Base-by-base conservation (phyloP, 371 early-diverging fungal genomes). In the Gilbertella persicaria region DNA sequence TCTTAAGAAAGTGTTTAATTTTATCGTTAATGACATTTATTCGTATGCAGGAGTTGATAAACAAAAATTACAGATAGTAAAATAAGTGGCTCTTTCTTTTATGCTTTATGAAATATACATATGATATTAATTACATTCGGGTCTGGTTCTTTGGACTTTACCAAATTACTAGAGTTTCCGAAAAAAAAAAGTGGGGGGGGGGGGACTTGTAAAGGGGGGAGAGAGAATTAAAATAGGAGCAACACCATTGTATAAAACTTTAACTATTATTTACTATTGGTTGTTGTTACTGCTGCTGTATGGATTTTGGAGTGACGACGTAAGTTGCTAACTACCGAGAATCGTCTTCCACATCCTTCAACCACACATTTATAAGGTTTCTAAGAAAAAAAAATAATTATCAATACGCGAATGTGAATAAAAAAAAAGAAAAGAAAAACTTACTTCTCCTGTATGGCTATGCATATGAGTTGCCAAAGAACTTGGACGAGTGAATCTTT, bases 371-470 rank as follows among this genome's bases (percentile, higher is more conserved):
- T 53, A 28, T 60, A 66, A 24, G 70, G 70, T 63, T 70, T 70
- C 69, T 69, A 45, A 17, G 35, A 14, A 12, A 14, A 30, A 36
- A 19, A 33, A 19, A n/a, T 7, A 13, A 4, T 20, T 26, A 20
- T 7, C 24, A 8, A 33, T 21, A 17, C 9, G 4, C 7, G 5
- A 24, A 26, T 12, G 5, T 37, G 10, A n/a, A 23, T 28, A 39
- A 14, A 1, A 19, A 20, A 10, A 30, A 19, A 12, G 4, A 17
- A 1, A 19, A 1, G 12, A 16, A 39, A 5, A 4, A 39, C 50
- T 42, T 66, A 69, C 69, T 45, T 70, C 70, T 53, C 70, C 70
- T 48, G 70, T 69, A 45, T 69, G 70, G 25, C 70, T 69, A 24
- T 66, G 55, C 48, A 60, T 69, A 47, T 69, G 70, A 10, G 70